Base-by-base conservation (phyloP, 2,329 filamentous ascomycete species). In the Amauroascus niger region DNA sequence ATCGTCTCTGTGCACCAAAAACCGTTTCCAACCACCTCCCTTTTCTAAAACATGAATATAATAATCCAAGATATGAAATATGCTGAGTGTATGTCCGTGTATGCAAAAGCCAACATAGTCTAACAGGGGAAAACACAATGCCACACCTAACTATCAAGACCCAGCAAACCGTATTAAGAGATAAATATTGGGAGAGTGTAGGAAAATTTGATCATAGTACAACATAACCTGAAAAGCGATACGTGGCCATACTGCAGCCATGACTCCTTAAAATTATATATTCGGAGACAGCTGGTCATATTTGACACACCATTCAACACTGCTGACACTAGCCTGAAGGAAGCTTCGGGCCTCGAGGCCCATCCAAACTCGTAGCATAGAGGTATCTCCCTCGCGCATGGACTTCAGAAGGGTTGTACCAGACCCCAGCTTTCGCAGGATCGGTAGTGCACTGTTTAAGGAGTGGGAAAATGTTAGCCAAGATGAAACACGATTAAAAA, bases 311-410 rank as follows among this genome's bases (percentile, higher is more conserved):
- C 81, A 79, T 70, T 95, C 89, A 32, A 91, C 87, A 69, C 89
- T 89, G 66, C 95, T 88, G 52, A 94, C 81, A 59, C 88, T 95
- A 43, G 88, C 88, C 71, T 95, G 88, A 71, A 96, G 78, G 70
- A 95, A 93, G 61, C 85, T 84, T 58, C 91, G 79, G 47, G 89
- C 87, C 73, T 97, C 91, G 9, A 97, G 75, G 1, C 91, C 90
- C 55, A 87, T 81, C 91, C 91, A 97, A 4, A 96, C 83, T 63
- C 88, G 83, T 61, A 96, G 74, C 86, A 97, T 93, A 41, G 83
- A 86, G 58, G 86, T 87, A 63, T 90, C 86, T 26, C 86, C 84
- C 32, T 80, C 77, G 64, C 82, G 83, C 53, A 86, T 75, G 73
- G 86, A 84, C 55, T 82, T 66, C 39, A 76, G 56, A 54, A 76